Evolutionary conservation across 2,329 filamentous ascomycete genomes (phyloP), one percentile per base, ranked within the genome.

Genomic region (Pezicula neosporulosa): DNA sequence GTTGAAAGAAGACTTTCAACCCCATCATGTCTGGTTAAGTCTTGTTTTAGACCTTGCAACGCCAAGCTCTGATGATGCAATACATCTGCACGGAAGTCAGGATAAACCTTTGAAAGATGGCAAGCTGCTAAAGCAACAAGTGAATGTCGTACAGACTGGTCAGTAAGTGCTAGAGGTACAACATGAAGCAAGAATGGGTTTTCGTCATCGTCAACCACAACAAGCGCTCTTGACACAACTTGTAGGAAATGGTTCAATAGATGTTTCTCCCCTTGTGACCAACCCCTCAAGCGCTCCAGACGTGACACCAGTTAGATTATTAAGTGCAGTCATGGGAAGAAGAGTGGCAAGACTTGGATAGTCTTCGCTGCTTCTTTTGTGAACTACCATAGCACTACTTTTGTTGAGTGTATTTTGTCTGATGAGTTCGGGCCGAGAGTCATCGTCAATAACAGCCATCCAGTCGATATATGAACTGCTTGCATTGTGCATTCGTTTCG

Each of bases 51-150:
- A 28, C 24, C 18, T 21, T 44, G 19, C 10, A 50, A 16, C 33
- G 48, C 48, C 38, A 50, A 21, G 13, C 41, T 50, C 33, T 36
- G 48, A 15, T 50, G 48, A n/a, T 36, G 28, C 15, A 50, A 19
- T 8, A 44, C 38, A 36, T 44, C 41, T 15, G 21, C 35, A 30
- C 41, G 36, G 45, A 50, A 50, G 33, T 50, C 42, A 28, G 48
- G 48, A 50, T 50, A 50, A n/a, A 50, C 19, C 19, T 50, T 50
- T 10, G 38, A 50, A 16, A 50, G 48, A 33, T 50, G 48, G 27
- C 38, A 44, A 18, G 48, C 48, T 10, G 48, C 33, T 16, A 50
- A 28, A 36, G 48, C 48, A 27, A 45, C 38, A 19, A 50, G 13
- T 43, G 48, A 38, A 45, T 50, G 27, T 27, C 48, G 38, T n/a